phyloP scores from a whole-genome alignment of 2,329 filamentous ascomycete genomes.

The Endocalyx cinctus region DNA sequence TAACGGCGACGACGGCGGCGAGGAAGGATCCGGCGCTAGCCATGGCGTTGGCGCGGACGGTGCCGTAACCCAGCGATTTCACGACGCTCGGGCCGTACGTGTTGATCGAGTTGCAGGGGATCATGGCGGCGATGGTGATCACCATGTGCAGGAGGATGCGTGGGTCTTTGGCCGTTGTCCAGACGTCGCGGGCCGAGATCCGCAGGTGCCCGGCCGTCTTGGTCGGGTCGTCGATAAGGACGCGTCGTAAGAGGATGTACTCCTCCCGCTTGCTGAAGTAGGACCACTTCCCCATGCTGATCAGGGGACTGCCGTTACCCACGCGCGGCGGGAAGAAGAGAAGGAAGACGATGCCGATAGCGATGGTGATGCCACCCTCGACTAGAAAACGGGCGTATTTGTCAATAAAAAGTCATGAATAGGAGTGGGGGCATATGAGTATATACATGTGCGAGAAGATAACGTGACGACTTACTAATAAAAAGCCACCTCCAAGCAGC shows the following conservation, averaged over 20 bases:
- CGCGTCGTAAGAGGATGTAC: constrained; percentile 35
- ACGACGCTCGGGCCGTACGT: constrained; percentile 25
- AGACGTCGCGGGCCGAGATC: constrained; percentile 32
- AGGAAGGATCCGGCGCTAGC: constrained; percentile 18
- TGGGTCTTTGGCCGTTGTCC: constrained; percentile 25
- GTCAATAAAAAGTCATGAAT: too few relatives aligned
- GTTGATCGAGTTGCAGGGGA: constrained; percentile 19
- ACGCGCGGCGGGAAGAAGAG: constrained; percentile 34
- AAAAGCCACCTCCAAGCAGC: constrained; percentile 50
- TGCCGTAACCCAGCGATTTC: constrained; percentile 22
- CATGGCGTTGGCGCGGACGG: constrained; percentile 22
- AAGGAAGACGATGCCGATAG: constrained; percentile 32
- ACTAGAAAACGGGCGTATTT: constrained; percentile 13
- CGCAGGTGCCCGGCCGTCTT: constrained; percentile 31
- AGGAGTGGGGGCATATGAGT: background rate
- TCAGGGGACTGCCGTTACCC: constrained; percentile 30
- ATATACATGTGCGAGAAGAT: background rate
- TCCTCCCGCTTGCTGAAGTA: constrained; percentile 38
- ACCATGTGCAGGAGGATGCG: constrained; percentile 22
- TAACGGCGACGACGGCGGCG: constrained; percentile 9
- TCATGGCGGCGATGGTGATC: constrained; percentile 17
- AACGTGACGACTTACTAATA: constrained; percentile 28
- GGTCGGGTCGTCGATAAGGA: constrained; percentile 38
- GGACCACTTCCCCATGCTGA: constrained; percentile 32
- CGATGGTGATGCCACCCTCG: constrained; percentile 24